A percentile compares a stretch with the other conserved stretches of the same genome.
Evolutionary conservation across 345 rosid species (phyloP).

Genomic region (Citrus australasica): DNA sequence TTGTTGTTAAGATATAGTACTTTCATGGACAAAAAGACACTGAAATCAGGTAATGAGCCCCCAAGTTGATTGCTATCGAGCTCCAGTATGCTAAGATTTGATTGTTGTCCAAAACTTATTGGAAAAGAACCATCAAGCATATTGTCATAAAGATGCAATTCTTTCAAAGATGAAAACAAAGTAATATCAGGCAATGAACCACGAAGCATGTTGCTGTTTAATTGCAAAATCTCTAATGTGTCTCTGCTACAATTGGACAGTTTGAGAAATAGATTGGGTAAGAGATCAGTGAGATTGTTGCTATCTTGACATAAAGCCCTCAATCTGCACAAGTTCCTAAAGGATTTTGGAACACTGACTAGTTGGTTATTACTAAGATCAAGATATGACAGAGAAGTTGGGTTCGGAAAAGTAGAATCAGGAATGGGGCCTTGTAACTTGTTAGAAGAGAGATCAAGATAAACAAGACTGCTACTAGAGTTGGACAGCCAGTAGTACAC

Average conservation of each 20-base stretch:
- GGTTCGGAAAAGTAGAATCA: background rate
- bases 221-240: constrained; percentile 12
- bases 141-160: constrained; percentile 9
- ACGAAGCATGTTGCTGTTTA: constrained; percentile 2
- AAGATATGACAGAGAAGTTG: background rate
- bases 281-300: constrained; percentile 9
- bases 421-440: background rate
- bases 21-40: background rate
- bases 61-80: background rate
- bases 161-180: background rate
- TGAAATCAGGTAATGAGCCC: background rate
- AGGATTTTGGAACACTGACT: constrained; percentile 4
- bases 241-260: constrained; percentile 6
- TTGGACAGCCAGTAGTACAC: constrained; percentile 11
- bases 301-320: background rate
- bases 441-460: constrained; percentile 4
- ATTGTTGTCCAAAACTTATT: background rate
- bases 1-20: background rate
- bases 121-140: constrained; percentile 11
- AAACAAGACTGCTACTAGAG: background rate
- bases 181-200: constrained; percentile 12
- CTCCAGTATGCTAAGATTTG: background rate
- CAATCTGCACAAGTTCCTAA: constrained; percentile 18
- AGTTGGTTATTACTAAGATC: background rate
- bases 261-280: background rate